These are phyloP conservation scores for Ettlia oleoabundans DNA, from an alignment of 139 green algal genomes.

Conservation along the genomic window DNA sequence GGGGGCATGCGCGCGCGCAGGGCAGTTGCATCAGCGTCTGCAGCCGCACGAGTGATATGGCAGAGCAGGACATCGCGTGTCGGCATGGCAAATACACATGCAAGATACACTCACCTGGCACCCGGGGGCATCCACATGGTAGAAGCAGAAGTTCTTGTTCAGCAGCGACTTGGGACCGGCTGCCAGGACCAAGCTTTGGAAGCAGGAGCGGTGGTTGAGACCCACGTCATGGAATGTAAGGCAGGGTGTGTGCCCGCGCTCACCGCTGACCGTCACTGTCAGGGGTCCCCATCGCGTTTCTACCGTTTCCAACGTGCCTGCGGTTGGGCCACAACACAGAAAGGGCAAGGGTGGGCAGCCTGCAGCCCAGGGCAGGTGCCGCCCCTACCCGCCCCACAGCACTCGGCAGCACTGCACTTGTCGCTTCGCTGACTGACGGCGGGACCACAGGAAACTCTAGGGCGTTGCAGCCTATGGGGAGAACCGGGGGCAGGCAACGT, in stretches of 20 bases:
- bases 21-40: too few relatives aligned
- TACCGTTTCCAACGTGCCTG: slow-evolving; percentile 16
- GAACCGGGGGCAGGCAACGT: too few relatives aligned
- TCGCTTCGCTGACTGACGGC: too few relatives aligned
- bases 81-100: neutral
- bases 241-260: slow-evolving; percentile 42
- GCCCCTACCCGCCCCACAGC: too few relatives aligned
- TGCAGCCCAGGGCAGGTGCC: too few relatives aligned
- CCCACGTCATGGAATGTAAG: slow-evolving; percentile 58
- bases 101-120: slow-evolving; percentile 36
- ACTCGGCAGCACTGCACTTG: too few relatives aligned
- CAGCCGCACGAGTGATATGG: too few relatives aligned
- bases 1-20: neutral
- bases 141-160: slow-evolving; percentile 52
- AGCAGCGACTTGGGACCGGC: slow-evolving; percentile 34
- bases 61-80: neutral
- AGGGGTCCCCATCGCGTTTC: slow-evolving; percentile 37
- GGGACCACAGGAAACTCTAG: too few relatives aligned
- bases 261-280: slow-evolving; percentile 41
- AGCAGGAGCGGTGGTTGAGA: slow-evolving; percentile 58
- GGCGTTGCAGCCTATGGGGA: too few relatives aligned
- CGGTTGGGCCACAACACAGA: too few relatives aligned
- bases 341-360: neutral
- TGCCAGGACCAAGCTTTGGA: slow-evolving; percentile 47
- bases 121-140: slow-evolving; percentile 53